Evolutionary conservation across 306 rosid genomes (phyloP).

Genomic region (Ormosia emarginata): DNA sequence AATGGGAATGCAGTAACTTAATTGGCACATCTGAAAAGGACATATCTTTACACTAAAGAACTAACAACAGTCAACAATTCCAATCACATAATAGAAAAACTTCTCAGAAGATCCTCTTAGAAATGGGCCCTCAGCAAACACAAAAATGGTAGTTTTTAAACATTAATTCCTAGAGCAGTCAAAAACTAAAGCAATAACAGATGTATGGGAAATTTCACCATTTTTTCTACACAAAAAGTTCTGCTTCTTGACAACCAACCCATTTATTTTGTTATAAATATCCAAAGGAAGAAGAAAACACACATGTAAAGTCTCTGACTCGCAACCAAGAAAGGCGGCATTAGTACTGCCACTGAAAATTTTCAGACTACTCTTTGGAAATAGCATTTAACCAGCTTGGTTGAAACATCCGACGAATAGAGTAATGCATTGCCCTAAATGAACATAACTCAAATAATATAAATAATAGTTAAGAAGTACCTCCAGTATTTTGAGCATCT

Average conservation of each 20-base stretch:
- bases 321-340: conserved; percentile 11
- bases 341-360: conserved; percentile 17
- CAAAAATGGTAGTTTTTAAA: not conserved
- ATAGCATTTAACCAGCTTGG: conserved; percentile 5
- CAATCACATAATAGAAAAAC: conserved; percentile 9
- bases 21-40: not conserved
- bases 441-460: conserved; percentile 18
- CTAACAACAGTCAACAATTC: not conserved
- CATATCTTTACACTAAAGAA: not conserved
- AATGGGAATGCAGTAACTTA: conserved; percentile 16
- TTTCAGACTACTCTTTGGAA: conserved; percentile 14
- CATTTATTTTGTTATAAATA: not conserved
- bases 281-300: not conserved
- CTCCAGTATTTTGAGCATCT: conserved; percentile 85
- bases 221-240: not conserved
- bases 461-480: conserved; percentile 41
- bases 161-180: not conserved
- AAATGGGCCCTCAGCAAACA: not conserved
- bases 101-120: not conserved
- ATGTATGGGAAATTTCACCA: not conserved
- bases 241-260: not conserved
- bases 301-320: not conserved
- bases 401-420: not conserved
- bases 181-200: not conserved
- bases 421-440: not conserved